Base-by-base conservation (phyloP, 306 rosid species). In the Lathyrus oleraceus region DNA sequence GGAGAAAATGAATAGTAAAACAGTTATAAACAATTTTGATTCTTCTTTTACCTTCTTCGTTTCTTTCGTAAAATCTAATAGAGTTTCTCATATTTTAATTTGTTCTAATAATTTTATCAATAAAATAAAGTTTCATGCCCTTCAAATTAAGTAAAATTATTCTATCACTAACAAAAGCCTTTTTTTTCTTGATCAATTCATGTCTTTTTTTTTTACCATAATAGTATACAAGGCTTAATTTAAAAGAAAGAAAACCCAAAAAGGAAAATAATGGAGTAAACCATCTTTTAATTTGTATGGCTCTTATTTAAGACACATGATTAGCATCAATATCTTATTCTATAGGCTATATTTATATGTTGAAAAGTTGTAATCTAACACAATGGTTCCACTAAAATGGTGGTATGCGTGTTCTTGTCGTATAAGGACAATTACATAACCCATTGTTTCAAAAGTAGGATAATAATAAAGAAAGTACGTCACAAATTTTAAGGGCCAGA, bases 401-500 rank as follows among this genome's bases (percentile, higher is more conserved):
- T 52, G 52, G 5, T 51, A 23, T 70, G 30, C n/a, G 35, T 1
- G 15, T 4, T 40, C 8, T 43, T 57, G 77, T 57, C 27, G 70
- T 67, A 61, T 48, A 36, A 65, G 69, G 80, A 74, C 79, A 81
- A 58, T 11, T 35, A 5, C 45, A 15, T 40, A 70, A 65, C 38
- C 63, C 40, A 42, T 69, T 77, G 75, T 75, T 71, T 65, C 57
- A 70, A 75, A 75, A n/a, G 67, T 49, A 67, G 77, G 64, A 39
- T 1, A 28, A 19, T 51, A 56, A 57, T 35, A 67, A 77, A 80
- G 57, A 66, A 54, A 60, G 8, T 73, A 65, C 79, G 73, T 87
- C 83, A 81, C 42, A 44, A 44, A 44, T 5, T 14, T 54, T 61
- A 25, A 60, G 87, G 87, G 78, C 52, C 79, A 85, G 69, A 67